phyloP scores from a whole-genome alignment of 1,284 basidiomycete species.

The Fomitopsis schrenkii region DNA sequence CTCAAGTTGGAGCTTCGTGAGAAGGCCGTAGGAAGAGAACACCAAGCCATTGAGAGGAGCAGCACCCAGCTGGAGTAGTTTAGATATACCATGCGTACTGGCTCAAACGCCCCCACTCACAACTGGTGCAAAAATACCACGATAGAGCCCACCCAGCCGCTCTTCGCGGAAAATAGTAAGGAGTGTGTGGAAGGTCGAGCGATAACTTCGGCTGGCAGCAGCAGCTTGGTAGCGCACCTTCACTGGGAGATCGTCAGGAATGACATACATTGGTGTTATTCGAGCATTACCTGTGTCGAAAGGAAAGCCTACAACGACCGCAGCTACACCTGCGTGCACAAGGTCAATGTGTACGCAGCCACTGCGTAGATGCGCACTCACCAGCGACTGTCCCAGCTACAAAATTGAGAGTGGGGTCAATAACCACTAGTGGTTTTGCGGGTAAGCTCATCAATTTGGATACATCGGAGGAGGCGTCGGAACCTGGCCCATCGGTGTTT shows the following conservation, averaged over 20 bases:
- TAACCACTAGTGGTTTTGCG: slow-evolving; percentile 16
- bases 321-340: slow-evolving; percentile 47
- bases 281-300: slow-evolving; percentile 60
- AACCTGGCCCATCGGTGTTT: background rate
- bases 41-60: slow-evolving; percentile 74
- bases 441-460: background rate
- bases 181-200: slow-evolving; percentile 58
- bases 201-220: slow-evolving; percentile 47
- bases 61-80: slow-evolving; percentile 48
- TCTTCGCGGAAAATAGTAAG: slow-evolving; percentile 66
- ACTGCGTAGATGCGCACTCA: slow-evolving; percentile 14
- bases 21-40: slow-evolving; percentile 71
- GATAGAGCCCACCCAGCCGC: slow-evolving; percentile 60
- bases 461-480: background rate
- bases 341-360: too few relatives aligned
- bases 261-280: background rate
- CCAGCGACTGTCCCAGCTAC: slow-evolving; percentile 71
- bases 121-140: slow-evolving; percentile 45
- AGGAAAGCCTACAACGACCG: slow-evolving; percentile 65
- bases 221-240: slow-evolving; percentile 76
- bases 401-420: slow-evolving; percentile 60
- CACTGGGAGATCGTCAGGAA: slow-evolving; percentile 34
- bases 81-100: too few relatives aligned
- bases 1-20: slow-evolving; percentile 57
- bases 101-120: background rate